A percentile compares a stretch with the other conserved stretches of the same genome.
Conservation (phyloP, 306 rosid genomes). For the Styphnolobium japonicum region DNA sequence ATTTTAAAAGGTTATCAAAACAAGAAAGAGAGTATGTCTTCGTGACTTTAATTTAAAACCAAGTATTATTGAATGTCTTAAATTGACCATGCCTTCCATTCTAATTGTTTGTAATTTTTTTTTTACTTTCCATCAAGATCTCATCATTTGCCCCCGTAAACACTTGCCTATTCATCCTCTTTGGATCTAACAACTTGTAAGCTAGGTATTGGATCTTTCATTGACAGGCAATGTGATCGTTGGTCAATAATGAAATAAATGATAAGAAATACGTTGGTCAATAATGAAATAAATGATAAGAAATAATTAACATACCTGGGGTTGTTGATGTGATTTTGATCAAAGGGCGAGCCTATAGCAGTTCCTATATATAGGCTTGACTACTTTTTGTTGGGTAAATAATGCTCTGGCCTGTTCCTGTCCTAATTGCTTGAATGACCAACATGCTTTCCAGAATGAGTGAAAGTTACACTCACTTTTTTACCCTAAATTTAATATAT, state of each 20-base stretch:
- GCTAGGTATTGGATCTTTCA: neutral
- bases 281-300: neutral
- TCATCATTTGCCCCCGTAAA: too few species aligned
- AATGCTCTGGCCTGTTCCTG: slow-evolving; percentile 19
- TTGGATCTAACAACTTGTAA: slow-evolving; percentile 6
- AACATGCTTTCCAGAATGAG: slow-evolving; percentile 36
- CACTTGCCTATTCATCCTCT: neutral
- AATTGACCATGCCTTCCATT: too few species aligned
- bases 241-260: too few species aligned
- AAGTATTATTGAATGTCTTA: too few species aligned
- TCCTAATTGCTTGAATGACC: slow-evolving; percentile 33
- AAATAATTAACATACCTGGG: neutral
- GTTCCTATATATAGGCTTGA: slow-evolving; percentile 41
- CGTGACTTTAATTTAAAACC: too few species aligned
- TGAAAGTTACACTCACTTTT: slow-evolving; percentile 39
- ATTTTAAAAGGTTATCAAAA: too few species aligned
- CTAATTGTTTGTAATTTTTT: too few species aligned
- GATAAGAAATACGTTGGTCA: too few species aligned
- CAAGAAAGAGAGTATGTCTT: too few species aligned
- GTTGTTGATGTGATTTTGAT: slow-evolving; percentile 34
- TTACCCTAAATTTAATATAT: slow-evolving; percentile 31
- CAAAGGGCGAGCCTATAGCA: slow-evolving; percentile 25
- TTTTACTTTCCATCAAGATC: too few species aligned
- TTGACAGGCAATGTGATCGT: neutral
- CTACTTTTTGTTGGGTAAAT: slow-evolving; percentile 50